Percentiles rank a stretch among this genome's conserved stretches.
These are phyloP conservation scores for Aspergillus panamensis DNA, from an alignment of 495 filamentous ascomycete species.

Conservation along the genomic window DNA sequence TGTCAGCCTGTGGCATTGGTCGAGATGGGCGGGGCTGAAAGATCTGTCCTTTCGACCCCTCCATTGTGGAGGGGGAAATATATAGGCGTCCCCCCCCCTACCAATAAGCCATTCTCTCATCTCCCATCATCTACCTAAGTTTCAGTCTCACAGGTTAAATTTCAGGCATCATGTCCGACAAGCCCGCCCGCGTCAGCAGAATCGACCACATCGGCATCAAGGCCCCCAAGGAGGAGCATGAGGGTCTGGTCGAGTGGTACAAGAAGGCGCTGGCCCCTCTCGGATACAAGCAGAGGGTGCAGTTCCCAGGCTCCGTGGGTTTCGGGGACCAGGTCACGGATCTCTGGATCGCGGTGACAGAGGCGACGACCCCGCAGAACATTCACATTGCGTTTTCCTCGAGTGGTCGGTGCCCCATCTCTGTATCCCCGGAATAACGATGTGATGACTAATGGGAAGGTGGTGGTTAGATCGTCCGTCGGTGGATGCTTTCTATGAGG, in stretches of 20 bases:
- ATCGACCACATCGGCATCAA: slow-evolving; percentile 26
- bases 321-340: slow-evolving; percentile 32
- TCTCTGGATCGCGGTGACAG: slow-evolving; percentile 34
- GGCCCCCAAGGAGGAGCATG: slow-evolving; percentile 25
- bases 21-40: no score
- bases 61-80: no score
- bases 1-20: no score
- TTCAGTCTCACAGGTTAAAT: no score
- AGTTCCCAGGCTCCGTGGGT: slow-evolving; percentile 26
- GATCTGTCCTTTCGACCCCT: no score
- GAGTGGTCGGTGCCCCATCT: slow-evolving; percentile 6
- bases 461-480: slow-evolving; percentile 23
- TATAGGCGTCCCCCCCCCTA: no score
- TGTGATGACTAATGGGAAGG: neutral
- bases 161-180: neutral
- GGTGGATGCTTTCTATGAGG: slow-evolving; percentile 40
- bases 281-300: slow-evolving; percentile 33
- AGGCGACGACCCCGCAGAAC: slow-evolving; percentile 5
- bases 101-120: no score
- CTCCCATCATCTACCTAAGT: no score
- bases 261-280: slow-evolving; percentile 34
- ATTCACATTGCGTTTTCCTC: slow-evolving; percentile 25
- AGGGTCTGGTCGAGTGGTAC: slow-evolving; percentile 39
- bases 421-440: no score
- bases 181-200: slow-evolving; percentile 9